phyloP scores from a whole-genome alignment of 768 basidiomycete species.

The Kwoniella dejecticola region DNA sequence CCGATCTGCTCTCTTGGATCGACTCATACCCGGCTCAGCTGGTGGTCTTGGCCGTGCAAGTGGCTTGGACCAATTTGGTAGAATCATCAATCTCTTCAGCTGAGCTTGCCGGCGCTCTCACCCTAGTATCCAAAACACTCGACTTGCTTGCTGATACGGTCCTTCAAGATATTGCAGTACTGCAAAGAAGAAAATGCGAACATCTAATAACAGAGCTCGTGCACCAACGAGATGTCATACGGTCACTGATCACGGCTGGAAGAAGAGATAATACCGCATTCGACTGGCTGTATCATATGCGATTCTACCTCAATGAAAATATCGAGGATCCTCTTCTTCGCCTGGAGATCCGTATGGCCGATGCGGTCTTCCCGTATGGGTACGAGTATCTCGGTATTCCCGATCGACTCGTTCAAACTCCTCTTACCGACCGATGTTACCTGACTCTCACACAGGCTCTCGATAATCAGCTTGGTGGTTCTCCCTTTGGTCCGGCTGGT shows the following conservation, averaged over 20 bases:
- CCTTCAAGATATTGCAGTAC: constrained; percentile 78
- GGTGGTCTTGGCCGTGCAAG: constrained; percentile 91
- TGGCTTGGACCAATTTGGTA: constrained; percentile 87
- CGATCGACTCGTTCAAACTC: constrained; percentile 96
- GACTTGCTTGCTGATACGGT: constrained; percentile 97
- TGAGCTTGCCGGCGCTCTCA: constrained; percentile 68
- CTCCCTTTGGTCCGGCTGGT: constrained; percentile 97
- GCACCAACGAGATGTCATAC: constrained; percentile 93
- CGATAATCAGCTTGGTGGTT: constrained; percentile 90
- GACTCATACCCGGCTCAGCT: constrained; percentile 93
- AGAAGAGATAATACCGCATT: constrained; percentile 72
- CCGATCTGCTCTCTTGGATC: constrained; percentile 83
- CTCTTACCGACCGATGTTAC: constrained; percentile 94
- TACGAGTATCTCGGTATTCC: constrained; percentile 99
- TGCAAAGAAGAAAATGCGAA: constrained; percentile 96
- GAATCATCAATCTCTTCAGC: constrained; percentile 60
- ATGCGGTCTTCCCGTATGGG: constrained; percentile 91
- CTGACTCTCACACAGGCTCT: constrained; percentile 94
- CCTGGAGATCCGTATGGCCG: constrained; percentile 78
- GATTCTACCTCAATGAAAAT: constrained; percentile 81
- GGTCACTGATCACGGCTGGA: constrained; percentile 69
- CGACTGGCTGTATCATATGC: constrained; percentile 97
- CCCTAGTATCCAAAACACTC: constrained; percentile 75
- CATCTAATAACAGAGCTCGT: constrained; percentile 98
- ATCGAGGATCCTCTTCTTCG: constrained; percentile 77